Base-by-base conservation (phyloP, 805 yeast species). In the Yarrowia hollandica region DNA sequence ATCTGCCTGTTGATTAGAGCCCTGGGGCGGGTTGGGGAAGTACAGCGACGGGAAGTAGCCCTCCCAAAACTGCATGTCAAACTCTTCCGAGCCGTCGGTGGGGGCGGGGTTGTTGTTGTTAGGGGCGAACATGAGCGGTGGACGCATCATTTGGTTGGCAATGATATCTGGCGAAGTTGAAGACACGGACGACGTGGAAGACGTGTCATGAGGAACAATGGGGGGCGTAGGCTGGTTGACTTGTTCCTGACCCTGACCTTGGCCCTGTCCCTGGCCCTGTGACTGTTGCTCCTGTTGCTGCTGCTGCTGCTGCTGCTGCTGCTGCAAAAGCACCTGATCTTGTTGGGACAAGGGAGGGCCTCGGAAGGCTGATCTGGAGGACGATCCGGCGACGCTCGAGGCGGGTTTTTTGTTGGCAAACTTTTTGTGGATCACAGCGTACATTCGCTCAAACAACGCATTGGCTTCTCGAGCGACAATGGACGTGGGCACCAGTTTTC, bases 41-140 rank as follows among this genome's bases (percentile, higher is more conserved):
- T 52, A 52, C 25, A 52, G 34, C 5, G 58, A 52, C 26, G 58
- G 58, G n/a, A 52, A 52, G 18, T 52, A 52, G 26, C 58, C 58
- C n/a, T 52, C 58, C 58, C 58, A 52, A 16, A 52, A 52, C 44
- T 35, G 44, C 44, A 35, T 26, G 19, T 52, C 58, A 18, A 52
- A 37, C 26, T 35, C 58, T 25, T 52, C 58, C n/a, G 58, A 25
- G 19, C 44, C 58, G 15, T 48, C 55, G 1, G 38, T 23, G 6
- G 55, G 55, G 4, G 10, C 21, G 15, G 55, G 55, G 9, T 48
- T 21, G 39, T 21, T 48, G 30, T 31, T 48, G 39, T 48, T 12
- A 3, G 55, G 39, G 5, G 55, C 28, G 15, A 48, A 33, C 55
- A 48, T 48, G 30, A 33, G 30, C 22, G 55, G 55, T 1, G 55